These are phyloP conservation scores for Basidiobolus meristosporus DNA, from an alignment of 371 early-diverging fungal species.

Conservation along the genomic window DNA sequence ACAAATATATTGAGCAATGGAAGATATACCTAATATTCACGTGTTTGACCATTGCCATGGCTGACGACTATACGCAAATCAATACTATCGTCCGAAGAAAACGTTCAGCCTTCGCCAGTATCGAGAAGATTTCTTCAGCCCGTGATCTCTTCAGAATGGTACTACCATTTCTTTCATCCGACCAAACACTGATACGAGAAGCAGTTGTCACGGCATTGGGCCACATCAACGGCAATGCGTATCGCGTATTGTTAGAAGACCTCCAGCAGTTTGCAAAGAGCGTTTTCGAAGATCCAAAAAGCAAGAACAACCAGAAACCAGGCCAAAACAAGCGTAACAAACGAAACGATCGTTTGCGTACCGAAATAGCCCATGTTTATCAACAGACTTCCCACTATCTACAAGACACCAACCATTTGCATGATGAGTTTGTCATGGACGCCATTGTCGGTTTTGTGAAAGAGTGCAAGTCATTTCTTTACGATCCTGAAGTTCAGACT, in stretches of 20 bases:
- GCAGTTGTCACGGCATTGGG: conserved; percentile 50
- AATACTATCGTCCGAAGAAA: conserved; percentile 15
- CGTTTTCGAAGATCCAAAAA: conserved; percentile 35
- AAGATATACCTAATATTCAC: conserved; percentile 46
- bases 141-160: conserved; percentile 34
- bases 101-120: conserved; percentile 16
- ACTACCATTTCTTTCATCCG: conserved; percentile 45
- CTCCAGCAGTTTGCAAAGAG: conserved; percentile 34
- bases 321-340: conserved; percentile 38
- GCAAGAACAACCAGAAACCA: conserved; percentile 24
- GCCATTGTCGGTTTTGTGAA: conserved; percentile 47
- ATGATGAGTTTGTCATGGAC: conserved; percentile 36
- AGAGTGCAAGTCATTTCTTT: conserved; percentile 46
- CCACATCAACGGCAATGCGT: conserved; percentile 39
- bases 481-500: conserved; percentile 43
- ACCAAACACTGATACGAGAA: conserved; percentile 47
- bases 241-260: conserved; percentile 42
- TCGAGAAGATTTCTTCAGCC: conserved; percentile 26
- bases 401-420: conserved; percentile 22
- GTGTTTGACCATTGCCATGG: conserved; percentile 30
- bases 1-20: conserved; percentile 48
- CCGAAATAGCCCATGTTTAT: conserved; percentile 51
- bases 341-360: conserved; percentile 49
- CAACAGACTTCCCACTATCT: conserved; percentile 53
- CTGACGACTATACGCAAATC: conserved; percentile 7